A percentile compares a stretch with the other conserved stretches of the same genome.
Conservation (phyloP, 225 moss, liverwort and hornwort genomes). For the Polytrichum commune region DNA sequence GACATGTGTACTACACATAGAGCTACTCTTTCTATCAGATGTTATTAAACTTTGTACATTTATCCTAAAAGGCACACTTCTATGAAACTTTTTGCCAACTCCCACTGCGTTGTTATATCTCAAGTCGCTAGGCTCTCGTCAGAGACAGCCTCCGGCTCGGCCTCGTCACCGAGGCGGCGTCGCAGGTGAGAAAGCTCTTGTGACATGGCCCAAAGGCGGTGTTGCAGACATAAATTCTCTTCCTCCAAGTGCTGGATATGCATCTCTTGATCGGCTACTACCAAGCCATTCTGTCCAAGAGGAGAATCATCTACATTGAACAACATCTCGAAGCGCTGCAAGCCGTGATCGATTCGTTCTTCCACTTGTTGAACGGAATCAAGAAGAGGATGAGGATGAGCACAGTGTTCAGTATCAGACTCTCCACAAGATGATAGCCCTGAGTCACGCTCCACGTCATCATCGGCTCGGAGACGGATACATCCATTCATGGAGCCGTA, state of each 20-base stretch:
- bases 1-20: background rate
- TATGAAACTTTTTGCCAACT: too few species aligned
- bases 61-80: too few species aligned
- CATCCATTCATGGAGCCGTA: constrained; percentile 66
- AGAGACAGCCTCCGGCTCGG: constrained; percentile 38
- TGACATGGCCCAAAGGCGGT: constrained; percentile 55
- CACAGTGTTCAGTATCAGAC: constrained; percentile 48
- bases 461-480: constrained; percentile 47
- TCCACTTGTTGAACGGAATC: constrained; percentile 49
- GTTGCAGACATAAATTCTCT: constrained; percentile 55
- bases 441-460: constrained; percentile 46
- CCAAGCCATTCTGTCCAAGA: constrained; percentile 20
- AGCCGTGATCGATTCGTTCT: constrained; percentile 55
- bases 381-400: constrained; percentile 27
- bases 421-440: constrained; percentile 47
- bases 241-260: constrained; percentile 55
- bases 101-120: too few species aligned
- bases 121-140: constrained; percentile 44
- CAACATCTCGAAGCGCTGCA: constrained; percentile 60
- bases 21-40: too few species aligned
- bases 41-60: too few species aligned
- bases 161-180: constrained; percentile 29
- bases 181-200: constrained; percentile 51
- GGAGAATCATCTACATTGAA: constrained; percentile 26
- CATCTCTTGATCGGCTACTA: constrained; percentile 48